Evolutionary conservation across 805 yeast genomes (phyloP).

Genomic region (Schwanniomyces sp.): DNA sequence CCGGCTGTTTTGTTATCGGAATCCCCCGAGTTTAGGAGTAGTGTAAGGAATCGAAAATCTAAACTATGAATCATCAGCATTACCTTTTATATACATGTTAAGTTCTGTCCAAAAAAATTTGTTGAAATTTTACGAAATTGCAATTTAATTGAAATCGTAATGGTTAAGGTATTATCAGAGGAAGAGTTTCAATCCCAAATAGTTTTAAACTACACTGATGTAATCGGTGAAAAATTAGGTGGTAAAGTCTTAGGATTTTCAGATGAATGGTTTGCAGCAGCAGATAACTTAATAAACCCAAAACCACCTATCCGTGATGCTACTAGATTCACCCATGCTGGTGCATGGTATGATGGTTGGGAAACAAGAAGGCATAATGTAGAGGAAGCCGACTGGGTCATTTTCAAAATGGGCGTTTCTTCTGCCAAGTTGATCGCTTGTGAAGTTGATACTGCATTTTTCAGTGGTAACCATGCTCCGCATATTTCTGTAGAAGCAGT

Average conservation of each 20-base stretch:
- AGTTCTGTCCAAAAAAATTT: background rate
- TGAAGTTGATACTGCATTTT: slow-evolving; percentile 91
- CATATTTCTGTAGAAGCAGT: slow-evolving; percentile 79
- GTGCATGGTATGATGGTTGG: slow-evolving; percentile 99
- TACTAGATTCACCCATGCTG: slow-evolving; percentile 74
- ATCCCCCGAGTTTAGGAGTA: background rate
- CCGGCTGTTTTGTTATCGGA: background rate
- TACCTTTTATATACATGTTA: no score
- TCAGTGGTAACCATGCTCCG: slow-evolving; percentile 96
- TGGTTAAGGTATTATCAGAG: slow-evolving; percentile 18
- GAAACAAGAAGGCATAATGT: slow-evolving; percentile 93
- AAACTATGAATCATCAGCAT: background rate
- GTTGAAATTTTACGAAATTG: background rate
- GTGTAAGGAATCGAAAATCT: background rate
- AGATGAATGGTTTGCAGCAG: slow-evolving; percentile 96
- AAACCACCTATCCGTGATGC: slow-evolving; percentile 78
- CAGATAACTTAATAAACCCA: slow-evolving; percentile 81
- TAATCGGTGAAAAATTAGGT: slow-evolving; percentile 81
- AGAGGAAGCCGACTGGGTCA: slow-evolving; percentile 84
- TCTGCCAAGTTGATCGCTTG: slow-evolving; percentile 77
- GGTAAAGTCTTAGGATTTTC: slow-evolving; percentile 69
- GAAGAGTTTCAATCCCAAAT: slow-evolving; percentile 46
- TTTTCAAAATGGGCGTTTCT: slow-evolving; percentile 78
- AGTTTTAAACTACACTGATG: slow-evolving; percentile 65
- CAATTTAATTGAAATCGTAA: background rate